Percentiles rank a stretch among this genome's conserved stretches.
Evolutionary conservation across 495 filamentous ascomycete genomes (phyloP).

Genomic region (Penicillium flavigenum): DNA sequence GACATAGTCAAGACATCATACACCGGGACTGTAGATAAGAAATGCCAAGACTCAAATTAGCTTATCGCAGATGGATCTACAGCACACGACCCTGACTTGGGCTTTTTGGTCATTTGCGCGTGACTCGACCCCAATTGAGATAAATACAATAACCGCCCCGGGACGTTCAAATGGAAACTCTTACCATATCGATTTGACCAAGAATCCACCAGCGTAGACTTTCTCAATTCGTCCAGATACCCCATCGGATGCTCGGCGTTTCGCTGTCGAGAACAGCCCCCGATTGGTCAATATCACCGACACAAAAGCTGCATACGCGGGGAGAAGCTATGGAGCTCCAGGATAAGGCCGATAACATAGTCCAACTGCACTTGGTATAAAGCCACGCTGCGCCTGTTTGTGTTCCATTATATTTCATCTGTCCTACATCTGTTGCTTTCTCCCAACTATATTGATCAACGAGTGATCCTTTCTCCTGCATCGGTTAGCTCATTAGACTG

Average conservation of each 20-base stretch:
- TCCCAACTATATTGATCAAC: background rate
- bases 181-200: slow-evolving; percentile 23
- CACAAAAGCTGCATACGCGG: slow-evolving; percentile 28
- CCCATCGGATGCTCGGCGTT: slow-evolving; percentile 24
- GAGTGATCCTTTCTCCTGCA: background rate
- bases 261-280: background rate
- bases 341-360: slow-evolving; percentile 20
- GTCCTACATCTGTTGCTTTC: background rate
- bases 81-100: background rate
- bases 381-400: slow-evolving; percentile 18
- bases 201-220: slow-evolving; percentile 25
- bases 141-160: background rate
- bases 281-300: slow-evolving; percentile 31
- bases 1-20: too few species aligned
- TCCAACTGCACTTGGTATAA: slow-evolving; percentile 22
- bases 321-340: slow-evolving; percentile 18
- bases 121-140: background rate
- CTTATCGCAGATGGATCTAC: slow-evolving; percentile 6
- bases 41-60: slow-evolving; percentile 3
- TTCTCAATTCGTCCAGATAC: slow-evolving; percentile 28
- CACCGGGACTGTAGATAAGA: background rate
- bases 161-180: slow-evolving; percentile 6
- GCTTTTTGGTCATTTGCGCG: background rate
- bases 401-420: slow-evolving; percentile 5
- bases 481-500: slow-evolving; percentile 7